phyloP scores from a whole-genome alignment of 306 rosid genomes.

The Sphenostylis stenocarpa region DNA sequence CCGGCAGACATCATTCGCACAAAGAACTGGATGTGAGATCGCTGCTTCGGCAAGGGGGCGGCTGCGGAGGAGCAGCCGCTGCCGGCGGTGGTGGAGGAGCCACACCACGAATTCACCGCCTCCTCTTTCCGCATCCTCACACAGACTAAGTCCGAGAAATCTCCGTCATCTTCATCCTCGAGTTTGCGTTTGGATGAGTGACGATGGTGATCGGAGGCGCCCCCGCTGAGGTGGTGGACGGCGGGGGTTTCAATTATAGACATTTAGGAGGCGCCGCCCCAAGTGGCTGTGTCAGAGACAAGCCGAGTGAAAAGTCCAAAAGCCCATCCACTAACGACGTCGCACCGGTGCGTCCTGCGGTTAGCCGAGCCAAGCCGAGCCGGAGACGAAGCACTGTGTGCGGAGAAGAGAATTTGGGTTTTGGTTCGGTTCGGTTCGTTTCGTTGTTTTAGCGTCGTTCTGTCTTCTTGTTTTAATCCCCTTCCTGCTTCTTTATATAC shows the following conservation, averaged over 20 bases:
- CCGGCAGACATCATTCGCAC: conserved; percentile 58
- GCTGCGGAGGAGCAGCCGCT: not conserved
- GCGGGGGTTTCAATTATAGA: conserved; percentile 57
- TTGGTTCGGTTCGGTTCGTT: not conserved
- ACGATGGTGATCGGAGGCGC: conserved; percentile 45
- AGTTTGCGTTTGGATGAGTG: conserved; percentile 71
- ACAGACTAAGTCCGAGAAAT: conserved; percentile 48
- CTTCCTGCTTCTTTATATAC: not conserved
- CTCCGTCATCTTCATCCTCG: conserved; percentile 50
- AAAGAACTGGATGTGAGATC: conserved; percentile 63
- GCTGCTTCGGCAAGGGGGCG: not conserved
- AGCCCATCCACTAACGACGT: not conserved
- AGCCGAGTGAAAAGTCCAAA: not conserved
- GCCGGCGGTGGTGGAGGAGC: not conserved
- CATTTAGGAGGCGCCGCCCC: conserved; percentile 60
- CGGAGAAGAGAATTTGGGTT: not conserved
- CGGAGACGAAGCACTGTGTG: not conserved
- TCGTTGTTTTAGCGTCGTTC: not conserved
- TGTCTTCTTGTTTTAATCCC: not conserved
- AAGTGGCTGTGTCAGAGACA: not conserved
- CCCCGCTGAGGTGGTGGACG: conserved; percentile 43
- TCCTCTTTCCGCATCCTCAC: conserved; percentile 73
- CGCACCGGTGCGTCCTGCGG: not conserved
- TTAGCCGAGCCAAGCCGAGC: not conserved
- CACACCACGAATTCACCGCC: conserved; percentile 39